Evolutionary conservation across 306 rosid species (phyloP).

Genomic region (Trifolium pratense): DNA sequence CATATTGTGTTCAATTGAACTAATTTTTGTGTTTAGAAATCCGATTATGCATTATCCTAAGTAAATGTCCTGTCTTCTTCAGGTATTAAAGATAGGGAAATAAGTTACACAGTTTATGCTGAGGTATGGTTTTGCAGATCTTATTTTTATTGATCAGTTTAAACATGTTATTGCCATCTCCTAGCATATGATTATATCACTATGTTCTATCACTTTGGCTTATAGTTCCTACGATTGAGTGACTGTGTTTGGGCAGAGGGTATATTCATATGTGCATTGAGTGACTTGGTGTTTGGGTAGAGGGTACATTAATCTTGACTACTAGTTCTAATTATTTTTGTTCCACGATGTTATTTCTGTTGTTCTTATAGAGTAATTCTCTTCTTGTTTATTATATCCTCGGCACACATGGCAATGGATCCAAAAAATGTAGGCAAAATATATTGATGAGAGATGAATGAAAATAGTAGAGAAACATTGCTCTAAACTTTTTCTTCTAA

Average conservation of each 20-base stretch:
- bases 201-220: background rate
- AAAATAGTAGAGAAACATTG: background rate
- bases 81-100: slow-evolving; percentile 40
- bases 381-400: background rate
- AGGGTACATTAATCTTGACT: too few species aligned
- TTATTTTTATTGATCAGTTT: background rate
- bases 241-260: slow-evolving; percentile 7
- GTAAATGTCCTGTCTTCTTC: slow-evolving; percentile 25
- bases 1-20: slow-evolving; percentile 10
- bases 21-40: background rate
- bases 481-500: background rate
- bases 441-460: background rate
- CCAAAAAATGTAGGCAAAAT: too few species aligned
- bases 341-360: too few species aligned
- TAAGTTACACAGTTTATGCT: slow-evolving; percentile 41
- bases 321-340: too few species aligned
- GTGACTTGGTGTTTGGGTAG: too few species aligned
- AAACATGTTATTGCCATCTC: slow-evolving; percentile 7
- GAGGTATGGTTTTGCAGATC: slow-evolving; percentile 40
- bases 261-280: background rate
- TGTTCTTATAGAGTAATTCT: too few species aligned
- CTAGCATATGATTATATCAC: background rate
- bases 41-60: background rate
- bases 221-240: background rate
- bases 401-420: background rate